Base-by-base conservation (phyloP, 169 alveolate species). In the Cryptosporidium xiaoi region DNA sequence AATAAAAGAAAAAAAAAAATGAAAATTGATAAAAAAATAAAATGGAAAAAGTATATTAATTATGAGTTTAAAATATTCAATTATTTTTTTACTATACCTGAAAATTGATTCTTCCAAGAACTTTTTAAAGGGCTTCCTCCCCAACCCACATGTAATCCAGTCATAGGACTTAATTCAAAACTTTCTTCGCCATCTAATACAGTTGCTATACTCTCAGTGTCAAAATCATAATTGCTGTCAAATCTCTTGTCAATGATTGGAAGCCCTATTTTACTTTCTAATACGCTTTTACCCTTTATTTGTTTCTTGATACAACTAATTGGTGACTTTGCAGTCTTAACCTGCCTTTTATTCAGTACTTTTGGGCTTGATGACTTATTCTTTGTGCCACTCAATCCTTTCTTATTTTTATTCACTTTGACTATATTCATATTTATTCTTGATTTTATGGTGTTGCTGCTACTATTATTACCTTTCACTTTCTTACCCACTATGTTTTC, bases 141-240 rank as follows among this genome's bases (percentile, higher is more conserved):
- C 87, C 87, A 77, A 13, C 87, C 87, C 40, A 77, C 29, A 60
- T 77, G 87, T 15, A 50, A 4, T 60, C 65, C 31, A 3, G 87
- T 62, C 2, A 60, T 51, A 18, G 87, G 87, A 24, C 87, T 77
- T 20, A 18, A 71, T 44, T 44, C 24, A 44, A 56, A 77, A 15
- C 46, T 64, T 60, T 77, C 87, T 60, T 77, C 71, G n/a, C 87
- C 87, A 62, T 77, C 87, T 16, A 27, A 27, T 15, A 77, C 87
- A 40, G 87, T 77, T 27, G 87, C 87, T 56, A 77, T 40, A 40
- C 87, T 77, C 56, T 56, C 69, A 36, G 87, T 77, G 3, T 60
- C 44, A 4, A 60, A 51, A 27, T 69, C 33, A 53, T 51, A 51
- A 20, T 62, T 29, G 13, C 18, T 33, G n/a, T 27, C 4, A 7